A percentile compares a stretch with the other conserved stretches of the same genome.
Evolutionary conservation across 768 basidiomycete species (phyloP).

Genomic region (Mycena galopus): DNA sequence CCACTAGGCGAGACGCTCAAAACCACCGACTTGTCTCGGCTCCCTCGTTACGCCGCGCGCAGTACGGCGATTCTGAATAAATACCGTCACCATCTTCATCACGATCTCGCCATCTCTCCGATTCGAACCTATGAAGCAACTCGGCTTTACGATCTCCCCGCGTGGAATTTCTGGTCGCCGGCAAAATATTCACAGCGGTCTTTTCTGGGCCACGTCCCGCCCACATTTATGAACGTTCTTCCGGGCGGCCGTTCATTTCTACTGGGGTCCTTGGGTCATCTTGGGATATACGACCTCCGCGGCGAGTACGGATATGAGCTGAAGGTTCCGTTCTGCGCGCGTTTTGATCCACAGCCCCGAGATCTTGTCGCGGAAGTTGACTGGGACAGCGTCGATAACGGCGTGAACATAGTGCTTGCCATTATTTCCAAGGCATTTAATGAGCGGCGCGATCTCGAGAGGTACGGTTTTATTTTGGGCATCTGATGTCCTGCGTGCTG

Average conservation of each 20-base stretch:
- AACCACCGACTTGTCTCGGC: constrained; percentile 8
- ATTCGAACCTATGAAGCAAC: constrained; percentile 22
- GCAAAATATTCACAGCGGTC: constrained; percentile 9
- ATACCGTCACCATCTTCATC: neutral
- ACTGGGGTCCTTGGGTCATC: constrained; percentile 25
- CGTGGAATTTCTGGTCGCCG: constrained; percentile 30
- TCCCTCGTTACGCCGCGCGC: constrained; percentile 24
- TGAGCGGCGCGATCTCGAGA: neutral
- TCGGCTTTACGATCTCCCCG: constrained; percentile 26
- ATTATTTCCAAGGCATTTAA: constrained; percentile 26
- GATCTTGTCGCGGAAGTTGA: neutral
- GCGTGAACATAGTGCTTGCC: constrained; percentile 14
- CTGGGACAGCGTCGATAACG: constrained; percentile 34
- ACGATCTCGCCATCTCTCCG: neutral
- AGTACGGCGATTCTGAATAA: constrained; percentile 18
- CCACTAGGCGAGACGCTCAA: constrained; percentile 32
- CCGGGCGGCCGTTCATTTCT: constrained; percentile 32
- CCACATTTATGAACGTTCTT: constrained; percentile 28
- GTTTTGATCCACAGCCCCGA: constrained; percentile 15
- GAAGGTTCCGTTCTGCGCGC: constrained; percentile 22
- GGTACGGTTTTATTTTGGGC: neutral
- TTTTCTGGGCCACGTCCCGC: constrained; percentile 23
- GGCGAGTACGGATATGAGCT: constrained; percentile 17
- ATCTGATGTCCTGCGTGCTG: neutral
- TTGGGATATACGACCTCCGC: constrained; percentile 29